Percentiles rank a stretch among this genome's conserved stretches.
Conservation (phyloP, 2,329 filamentous ascomycete genomes). For the Remersonia thermophila region DNA sequence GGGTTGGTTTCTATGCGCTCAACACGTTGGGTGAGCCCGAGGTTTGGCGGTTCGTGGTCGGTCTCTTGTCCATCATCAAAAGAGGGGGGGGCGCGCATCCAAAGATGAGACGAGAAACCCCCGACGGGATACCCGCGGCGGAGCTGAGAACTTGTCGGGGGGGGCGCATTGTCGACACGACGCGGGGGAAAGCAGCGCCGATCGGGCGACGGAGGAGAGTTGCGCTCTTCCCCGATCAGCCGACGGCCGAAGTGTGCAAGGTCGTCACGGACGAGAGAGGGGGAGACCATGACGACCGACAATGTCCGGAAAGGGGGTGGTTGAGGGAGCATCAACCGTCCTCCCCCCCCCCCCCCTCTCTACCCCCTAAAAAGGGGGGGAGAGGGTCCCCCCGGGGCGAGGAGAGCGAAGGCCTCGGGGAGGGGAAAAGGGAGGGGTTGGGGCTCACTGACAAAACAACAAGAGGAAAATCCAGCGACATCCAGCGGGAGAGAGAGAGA, state of each 20-base stretch:
- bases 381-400: no score
- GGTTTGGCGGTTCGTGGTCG: neutral
- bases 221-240: neutral
- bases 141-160: conserved; percentile 7
- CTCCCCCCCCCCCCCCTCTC: neutral
- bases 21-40: conserved; percentile 2
- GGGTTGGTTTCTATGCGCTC: conserved; percentile 3
- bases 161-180: neutral
- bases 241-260: neutral
- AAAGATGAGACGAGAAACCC: neutral
- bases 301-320: conserved; percentile 1
- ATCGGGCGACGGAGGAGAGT: no score
- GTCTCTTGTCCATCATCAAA: neutral
- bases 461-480: no score
- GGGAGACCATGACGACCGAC: neutral
- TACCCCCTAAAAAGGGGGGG: no score
- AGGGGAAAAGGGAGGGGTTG: neutral
- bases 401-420: conserved; percentile 10
- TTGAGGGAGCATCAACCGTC: no score
- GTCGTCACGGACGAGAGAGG: no score
- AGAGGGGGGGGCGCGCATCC: neutral
- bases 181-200: no score
- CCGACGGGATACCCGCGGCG: conserved; percentile 1
- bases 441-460: neutral
- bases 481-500: neutral